Evolutionary conservation across 2,329 filamentous ascomycete species (phyloP).

Genomic region (Blumeriella jaapii): DNA sequence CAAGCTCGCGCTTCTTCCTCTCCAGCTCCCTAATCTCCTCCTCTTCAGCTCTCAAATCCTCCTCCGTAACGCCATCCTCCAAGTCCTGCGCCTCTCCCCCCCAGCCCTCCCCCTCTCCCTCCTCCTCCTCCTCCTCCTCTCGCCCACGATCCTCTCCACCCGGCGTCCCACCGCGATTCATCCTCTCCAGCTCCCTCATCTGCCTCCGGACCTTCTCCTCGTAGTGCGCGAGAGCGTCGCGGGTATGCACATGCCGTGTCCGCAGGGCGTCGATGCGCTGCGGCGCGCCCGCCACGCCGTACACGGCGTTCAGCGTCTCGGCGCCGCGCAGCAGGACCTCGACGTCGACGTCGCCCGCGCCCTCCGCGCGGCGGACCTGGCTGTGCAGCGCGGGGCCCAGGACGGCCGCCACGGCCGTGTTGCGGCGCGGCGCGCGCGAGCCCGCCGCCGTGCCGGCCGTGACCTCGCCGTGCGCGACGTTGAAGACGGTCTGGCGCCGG

Average conservation of each 20-base stretch:
- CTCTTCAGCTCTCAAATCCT: constrained; percentile 58
- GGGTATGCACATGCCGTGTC: constrained; percentile 57
- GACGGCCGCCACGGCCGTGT: constrained; percentile 82
- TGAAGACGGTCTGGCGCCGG: constrained; percentile 54
- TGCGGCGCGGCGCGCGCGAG: constrained; percentile 46
- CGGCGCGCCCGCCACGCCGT: constrained; percentile 66
- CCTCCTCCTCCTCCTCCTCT: constrained; percentile 38
- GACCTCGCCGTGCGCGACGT: constrained; percentile 47
- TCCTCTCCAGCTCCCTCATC: constrained; percentile 56
- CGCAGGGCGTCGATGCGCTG: constrained; percentile 67
- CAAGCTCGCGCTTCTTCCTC: constrained; percentile 47
- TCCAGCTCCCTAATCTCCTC: constrained; percentile 54
- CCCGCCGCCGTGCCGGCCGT: constrained; percentile 39
- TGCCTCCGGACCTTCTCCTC: constrained; percentile 72
- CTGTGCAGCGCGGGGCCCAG: constrained; percentile 80
- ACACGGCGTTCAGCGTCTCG: constrained; percentile 82
- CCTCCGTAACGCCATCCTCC: constrained; percentile 47
- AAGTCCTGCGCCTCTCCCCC: constrained; percentile 26
- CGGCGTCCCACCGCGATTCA: constrained; percentile 54
- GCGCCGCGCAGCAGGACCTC: constrained; percentile 75
- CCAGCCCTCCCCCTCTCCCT: constrained; percentile 37
- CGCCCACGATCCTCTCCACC: constrained; percentile 45
- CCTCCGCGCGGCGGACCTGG: constrained; percentile 50
- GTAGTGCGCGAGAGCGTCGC: constrained; percentile 66
- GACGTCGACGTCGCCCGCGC: constrained; percentile 68